Conservation (phyloP, 768 basidiomycete genomes). For the Pluteus cervinus region DNA sequence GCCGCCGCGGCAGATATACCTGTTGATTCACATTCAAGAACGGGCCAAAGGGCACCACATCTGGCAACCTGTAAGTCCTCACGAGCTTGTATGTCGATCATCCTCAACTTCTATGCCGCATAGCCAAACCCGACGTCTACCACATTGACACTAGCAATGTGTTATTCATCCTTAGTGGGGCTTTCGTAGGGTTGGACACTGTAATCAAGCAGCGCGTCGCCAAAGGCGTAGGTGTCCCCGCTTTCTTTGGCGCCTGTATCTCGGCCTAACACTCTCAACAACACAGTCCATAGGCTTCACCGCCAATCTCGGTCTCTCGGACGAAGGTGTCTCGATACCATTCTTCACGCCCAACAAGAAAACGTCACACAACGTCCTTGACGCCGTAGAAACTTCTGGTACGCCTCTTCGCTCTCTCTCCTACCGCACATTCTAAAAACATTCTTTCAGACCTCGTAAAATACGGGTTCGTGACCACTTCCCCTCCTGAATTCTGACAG, state of each 20-base stretch:
- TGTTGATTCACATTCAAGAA: slow-evolving; percentile 40
- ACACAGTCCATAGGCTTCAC: slow-evolving; percentile 83
- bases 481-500: not conserved
- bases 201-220: slow-evolving; percentile 74
- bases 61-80: slow-evolving; percentile 26
- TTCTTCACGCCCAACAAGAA: slow-evolving; percentile 78
- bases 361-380: slow-evolving; percentile 47
- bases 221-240: slow-evolving; percentile 62
- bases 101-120: not conserved
- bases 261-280: slow-evolving; percentile 3
- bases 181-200: slow-evolving; percentile 87
- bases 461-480: slow-evolving; percentile 53
- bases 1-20: slow-evolving; percentile 40
- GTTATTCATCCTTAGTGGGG: slow-evolving; percentile 92
- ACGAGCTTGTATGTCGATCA: not conserved
- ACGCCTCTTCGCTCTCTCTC: slow-evolving; percentile 10
- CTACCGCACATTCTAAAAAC: not conserved
- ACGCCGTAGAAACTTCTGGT: slow-evolving; percentile 71
- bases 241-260: slow-evolving; percentile 4
- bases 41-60: slow-evolving; percentile 43
- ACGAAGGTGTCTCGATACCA: slow-evolving; percentile 37
- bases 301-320: slow-evolving; percentile 33
- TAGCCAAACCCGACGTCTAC: slow-evolving; percentile 59
- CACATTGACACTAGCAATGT: slow-evolving; percentile 87
- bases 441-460: slow-evolving; percentile 61